Evolutionary conservation across 148 eudicot species (phyloP).

Genomic region (Tetragonia tetragonoides): DNA sequence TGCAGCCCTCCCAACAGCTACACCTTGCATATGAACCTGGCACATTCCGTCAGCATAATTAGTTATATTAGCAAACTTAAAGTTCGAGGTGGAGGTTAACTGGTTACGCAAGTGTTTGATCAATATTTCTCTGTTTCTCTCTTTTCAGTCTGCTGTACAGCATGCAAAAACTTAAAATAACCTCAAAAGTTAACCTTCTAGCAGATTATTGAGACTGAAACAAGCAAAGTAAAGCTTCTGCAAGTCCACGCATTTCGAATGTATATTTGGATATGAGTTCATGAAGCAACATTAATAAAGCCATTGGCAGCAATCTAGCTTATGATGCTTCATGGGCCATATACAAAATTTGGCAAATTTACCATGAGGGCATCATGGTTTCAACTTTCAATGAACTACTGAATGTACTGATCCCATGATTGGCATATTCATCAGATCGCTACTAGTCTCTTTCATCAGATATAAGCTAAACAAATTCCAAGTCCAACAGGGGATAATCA

Average conservation of each 20-base stretch:
- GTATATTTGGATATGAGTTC: too few species aligned
- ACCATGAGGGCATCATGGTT: neutral
- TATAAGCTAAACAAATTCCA: neutral
- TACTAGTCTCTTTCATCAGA: neutral
- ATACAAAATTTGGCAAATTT: neutral
- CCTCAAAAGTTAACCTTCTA: too few species aligned
- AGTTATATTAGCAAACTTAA: neutral
- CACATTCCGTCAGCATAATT: constrained; percentile 3
- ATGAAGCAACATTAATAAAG: too few species aligned
- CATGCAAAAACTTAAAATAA: too few species aligned
- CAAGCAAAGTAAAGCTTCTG: too few species aligned
- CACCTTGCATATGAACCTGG: constrained; percentile 97
- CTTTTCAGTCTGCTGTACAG: too few species aligned
- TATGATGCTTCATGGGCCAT: neutral
- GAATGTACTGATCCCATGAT: neutral
- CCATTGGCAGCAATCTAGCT: neutral
- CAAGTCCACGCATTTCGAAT: neutral
- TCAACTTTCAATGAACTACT: neutral
- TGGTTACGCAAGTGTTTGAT: too few species aligned
- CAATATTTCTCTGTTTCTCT: too few species aligned
- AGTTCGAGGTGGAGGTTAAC: too few species aligned
- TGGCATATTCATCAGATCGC: neutral
- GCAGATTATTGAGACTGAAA: too few species aligned
- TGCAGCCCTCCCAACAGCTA: constrained; percentile 92
- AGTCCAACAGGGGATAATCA: too few species aligned